Base-by-base conservation (phyloP, 257 asterid species). In the Solanum chilense region DNA sequence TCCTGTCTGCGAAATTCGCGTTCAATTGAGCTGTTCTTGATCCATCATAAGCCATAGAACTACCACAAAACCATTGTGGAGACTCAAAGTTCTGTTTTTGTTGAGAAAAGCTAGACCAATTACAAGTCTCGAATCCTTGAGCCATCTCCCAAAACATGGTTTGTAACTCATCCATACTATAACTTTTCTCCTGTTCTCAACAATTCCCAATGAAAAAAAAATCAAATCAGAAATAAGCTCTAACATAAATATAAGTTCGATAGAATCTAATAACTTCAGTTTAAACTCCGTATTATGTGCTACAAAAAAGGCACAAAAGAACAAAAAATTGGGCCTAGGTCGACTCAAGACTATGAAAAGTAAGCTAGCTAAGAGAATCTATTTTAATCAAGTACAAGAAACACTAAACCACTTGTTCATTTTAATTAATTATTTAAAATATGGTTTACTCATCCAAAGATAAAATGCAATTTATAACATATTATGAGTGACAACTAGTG, bases 71-170 rank as follows among this genome's bases (percentile, higher is more conserved):
- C 93, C 92, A 91, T 71, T 75, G 88, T 2, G 89, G 47, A 66
- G 90, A 69, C 5, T 86, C 89, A 47, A 37, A 33, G 9, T 25
- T 14, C 7, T 89, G 87, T 11, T 88, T 86, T 9, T 90, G 91
- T 82, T 88, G 87, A 60, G 88, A 39, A n/a, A 42, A 44, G 15
- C 7, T 62, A 64, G 83, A 29, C 93, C 91, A 90, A 1, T 90
- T 86, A 3, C 92, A 85, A 29, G 90, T 68, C 29, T 90, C 90
- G 27, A 93, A 96, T 41, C 93, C 95, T 87, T 87, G 87, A 12
- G 95, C 93, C 98, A 97, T 93, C 69, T 95, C 97, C 93, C 93
- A 92, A 58, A 95, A 94, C 98, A 95, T 93, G 77, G 82, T 83
- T 64, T 93, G 98, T 9, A 97, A 88, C 77, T 97, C 98, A 81